Evolutionary conservation across 2,329 filamentous ascomycete species (phyloP).

Genomic region (Ophiostoma australiae): DNA sequence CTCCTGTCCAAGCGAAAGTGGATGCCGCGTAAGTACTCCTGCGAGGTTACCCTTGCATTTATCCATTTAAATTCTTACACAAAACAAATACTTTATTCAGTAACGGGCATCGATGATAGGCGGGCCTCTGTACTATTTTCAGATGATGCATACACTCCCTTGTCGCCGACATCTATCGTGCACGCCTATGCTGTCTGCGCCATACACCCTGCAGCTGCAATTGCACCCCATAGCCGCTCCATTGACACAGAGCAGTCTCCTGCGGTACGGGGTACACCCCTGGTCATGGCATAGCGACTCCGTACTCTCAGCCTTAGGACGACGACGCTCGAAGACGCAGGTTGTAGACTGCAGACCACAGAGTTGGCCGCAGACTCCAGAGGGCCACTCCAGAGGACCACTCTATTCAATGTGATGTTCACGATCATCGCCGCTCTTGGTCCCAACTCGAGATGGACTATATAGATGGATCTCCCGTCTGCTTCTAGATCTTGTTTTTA

Average conservation of each 20-base stretch:
- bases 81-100: not conserved
- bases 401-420: constrained; percentile 2
- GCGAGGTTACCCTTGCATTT: not conserved
- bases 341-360: not conserved
- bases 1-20: constrained; percentile 6
- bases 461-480: constrained; percentile 12
- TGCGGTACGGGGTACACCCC: not conserved
- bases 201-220: not conserved
- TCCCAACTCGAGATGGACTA: not conserved
- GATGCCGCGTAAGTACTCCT: constrained; percentile 12
- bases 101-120: not conserved
- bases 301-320: constrained; percentile 8
- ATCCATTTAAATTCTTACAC: not conserved
- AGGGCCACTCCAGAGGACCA: not conserved
- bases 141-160: constrained; percentile 12
- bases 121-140: not conserved
- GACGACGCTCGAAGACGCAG: constrained; percentile 10
- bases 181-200: not conserved
- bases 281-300: constrained; percentile 1
- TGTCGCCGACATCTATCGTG: not conserved
- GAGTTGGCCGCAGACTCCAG: not conserved
- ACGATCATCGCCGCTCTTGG: not conserved
- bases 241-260: not conserved
- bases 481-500: constrained; percentile 1
- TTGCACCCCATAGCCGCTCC: not conserved